Conservation (phyloP, 805 yeast genomes). For the Grigorovia yakushimaensis region DNA sequence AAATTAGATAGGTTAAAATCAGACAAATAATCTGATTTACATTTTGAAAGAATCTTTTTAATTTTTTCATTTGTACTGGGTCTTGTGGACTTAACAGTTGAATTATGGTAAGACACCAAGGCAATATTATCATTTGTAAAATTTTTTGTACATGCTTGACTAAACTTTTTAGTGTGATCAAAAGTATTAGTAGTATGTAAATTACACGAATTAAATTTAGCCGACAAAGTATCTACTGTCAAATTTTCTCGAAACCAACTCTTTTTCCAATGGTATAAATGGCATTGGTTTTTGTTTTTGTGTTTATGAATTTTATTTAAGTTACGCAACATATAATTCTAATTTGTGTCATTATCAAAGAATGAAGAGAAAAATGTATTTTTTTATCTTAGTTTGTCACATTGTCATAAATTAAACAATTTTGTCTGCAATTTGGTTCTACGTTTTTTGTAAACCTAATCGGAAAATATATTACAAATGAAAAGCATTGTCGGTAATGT, state of each 20-base stretch:
- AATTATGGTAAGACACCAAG: not conserved
- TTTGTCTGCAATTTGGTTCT: no score
- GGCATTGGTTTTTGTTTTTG: not conserved
- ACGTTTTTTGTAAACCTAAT: no score
- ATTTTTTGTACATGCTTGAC: no score
- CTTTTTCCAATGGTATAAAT: not conserved
- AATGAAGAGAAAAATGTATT: no score
- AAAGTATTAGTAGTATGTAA: no score
- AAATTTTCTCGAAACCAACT: not conserved
- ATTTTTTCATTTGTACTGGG: not conserved
- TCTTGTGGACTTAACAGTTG: not conserved
- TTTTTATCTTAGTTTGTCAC: not conserved
- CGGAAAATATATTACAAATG: no score
- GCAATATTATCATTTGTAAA: no score
- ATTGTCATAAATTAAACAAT: no score
- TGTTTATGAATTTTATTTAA: not conserved
- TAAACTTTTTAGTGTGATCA: no score
- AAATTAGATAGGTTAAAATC: no score
- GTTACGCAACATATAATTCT: not conserved
- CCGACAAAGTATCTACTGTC: not conserved
- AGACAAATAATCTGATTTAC: not conserved
- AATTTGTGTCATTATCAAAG: no score
- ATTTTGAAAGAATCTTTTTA: not conserved
- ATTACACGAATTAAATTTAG: not conserved
- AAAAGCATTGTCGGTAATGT: no score